Evolutionary conservation across 2,329 filamentous ascomycete species (phyloP).

Genomic region (Rhynchosporium secalis): DNA sequence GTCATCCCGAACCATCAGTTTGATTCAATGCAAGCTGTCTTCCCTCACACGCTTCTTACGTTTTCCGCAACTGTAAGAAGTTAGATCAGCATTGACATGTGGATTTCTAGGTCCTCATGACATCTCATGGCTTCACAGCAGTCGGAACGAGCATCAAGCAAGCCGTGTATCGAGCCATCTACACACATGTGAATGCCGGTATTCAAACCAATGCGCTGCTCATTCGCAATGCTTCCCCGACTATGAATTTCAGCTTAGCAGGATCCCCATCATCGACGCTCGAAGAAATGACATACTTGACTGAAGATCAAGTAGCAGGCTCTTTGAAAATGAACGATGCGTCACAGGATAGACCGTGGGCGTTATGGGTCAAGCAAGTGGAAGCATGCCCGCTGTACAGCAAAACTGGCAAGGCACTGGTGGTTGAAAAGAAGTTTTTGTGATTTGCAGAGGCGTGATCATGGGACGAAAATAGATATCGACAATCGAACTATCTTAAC

Average conservation of each 20-base stretch:
- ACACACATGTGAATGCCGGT: conserved; percentile 46
- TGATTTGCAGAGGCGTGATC: not conserved
- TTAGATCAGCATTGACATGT: not conserved
- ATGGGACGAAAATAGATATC: too few relatives aligned
- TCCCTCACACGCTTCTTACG: not conserved
- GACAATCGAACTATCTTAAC: not conserved
- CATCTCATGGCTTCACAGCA: conserved; percentile 47
- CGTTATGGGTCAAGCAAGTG: conserved; percentile 38
- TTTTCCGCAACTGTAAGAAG: conserved; percentile 19
- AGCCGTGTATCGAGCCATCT: conserved; percentile 46
- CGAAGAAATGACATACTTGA: conserved; percentile 26
- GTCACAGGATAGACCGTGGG: conserved; percentile 37
- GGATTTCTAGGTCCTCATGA: conserved; percentile 47
- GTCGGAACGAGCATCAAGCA: conserved; percentile 43
- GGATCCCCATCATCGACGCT: not conserved
- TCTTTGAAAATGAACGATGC: conserved; percentile 36
- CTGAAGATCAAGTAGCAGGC: conserved; percentile 30
- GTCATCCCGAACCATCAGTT: not conserved
- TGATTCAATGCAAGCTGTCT: not conserved
- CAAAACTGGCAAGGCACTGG: conserved; percentile 6
- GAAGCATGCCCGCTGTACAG: conserved; percentile 34
- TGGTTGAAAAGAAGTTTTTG: conserved; percentile 7
- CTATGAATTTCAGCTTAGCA: not conserved
- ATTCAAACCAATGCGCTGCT: conserved; percentile 45
- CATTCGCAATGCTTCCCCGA: conserved; percentile 21